Percentiles rank a stretch among this genome's conserved stretches.
Conservation (phyloP, 1,139 yeast genomes). For the Saccharomyces hybrid region DNA sequence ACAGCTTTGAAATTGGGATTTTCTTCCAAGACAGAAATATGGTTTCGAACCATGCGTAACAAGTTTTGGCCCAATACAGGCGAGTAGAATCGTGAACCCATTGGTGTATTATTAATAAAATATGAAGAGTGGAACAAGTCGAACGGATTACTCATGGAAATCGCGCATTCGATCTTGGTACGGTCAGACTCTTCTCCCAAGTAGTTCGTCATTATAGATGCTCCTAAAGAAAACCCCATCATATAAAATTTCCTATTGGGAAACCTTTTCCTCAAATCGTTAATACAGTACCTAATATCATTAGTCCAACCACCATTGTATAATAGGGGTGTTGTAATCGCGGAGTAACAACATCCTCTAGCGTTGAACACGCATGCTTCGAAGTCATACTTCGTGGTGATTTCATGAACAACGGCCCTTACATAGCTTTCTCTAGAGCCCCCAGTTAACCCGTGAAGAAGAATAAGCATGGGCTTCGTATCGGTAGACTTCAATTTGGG, state of each 20-base stretch:
- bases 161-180: conserved; percentile 41
- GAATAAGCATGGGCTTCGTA: conserved; percentile 44
- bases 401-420: conserved; percentile 37
- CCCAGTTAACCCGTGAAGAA: conserved; percentile 55
- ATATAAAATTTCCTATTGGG: conserved; percentile 46
- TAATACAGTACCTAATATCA: conserved; percentile 48
- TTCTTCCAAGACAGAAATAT: conserved; percentile 36
- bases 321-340: conserved; percentile 50
- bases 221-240: conserved; percentile 53
- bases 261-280: conserved; percentile 39
- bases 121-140: conserved; percentile 43
- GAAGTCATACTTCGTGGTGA: conserved; percentile 36
- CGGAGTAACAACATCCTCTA: conserved; percentile 55
- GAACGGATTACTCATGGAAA: conserved; percentile 45
- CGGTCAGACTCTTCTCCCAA: conserved; percentile 45
- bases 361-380: conserved; percentile 52
- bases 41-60: conserved; percentile 38
- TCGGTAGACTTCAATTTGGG: conserved; percentile 32
- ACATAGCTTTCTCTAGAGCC: conserved; percentile 56
- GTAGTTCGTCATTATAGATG: conserved; percentile 48
- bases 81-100: conserved; percentile 45
- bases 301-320: conserved; percentile 59
- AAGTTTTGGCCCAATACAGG: conserved; percentile 49
- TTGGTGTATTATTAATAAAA: conserved; percentile 36
- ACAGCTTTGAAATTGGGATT: conserved; percentile 14